A percentile compares a stretch with the other conserved stretches of the same genome.
Conservation (phyloP, 768 basidiomycete species). For the Lactarius hatsudake region DNA sequence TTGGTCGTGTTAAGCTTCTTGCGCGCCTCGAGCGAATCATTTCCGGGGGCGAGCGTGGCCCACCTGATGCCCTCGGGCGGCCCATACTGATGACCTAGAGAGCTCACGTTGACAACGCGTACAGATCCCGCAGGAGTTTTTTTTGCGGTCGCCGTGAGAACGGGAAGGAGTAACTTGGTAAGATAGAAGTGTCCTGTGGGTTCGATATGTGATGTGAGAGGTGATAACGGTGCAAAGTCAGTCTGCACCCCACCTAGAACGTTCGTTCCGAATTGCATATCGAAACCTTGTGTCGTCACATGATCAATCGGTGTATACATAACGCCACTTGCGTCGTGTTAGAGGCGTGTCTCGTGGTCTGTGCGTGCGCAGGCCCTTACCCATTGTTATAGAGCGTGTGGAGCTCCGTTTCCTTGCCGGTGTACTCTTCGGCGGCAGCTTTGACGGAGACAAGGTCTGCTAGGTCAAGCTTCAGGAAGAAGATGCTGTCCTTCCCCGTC, state of each 20-base stretch:
- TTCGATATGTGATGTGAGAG: no score
- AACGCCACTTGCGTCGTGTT: conserved; percentile 11
- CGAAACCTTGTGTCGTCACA: conserved; percentile 26
- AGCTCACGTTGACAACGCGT: conserved; percentile 32
- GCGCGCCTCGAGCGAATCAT: conserved; percentile 6
- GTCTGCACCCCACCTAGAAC: conserved; percentile 20
- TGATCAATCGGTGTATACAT: conserved; percentile 13
- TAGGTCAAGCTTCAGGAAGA: conserved; percentile 20
- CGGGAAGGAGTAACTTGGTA: conserved; percentile 32
- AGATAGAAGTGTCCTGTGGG: conserved; percentile 28
- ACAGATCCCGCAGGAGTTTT: conserved; percentile 16
- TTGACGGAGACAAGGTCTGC: conserved; percentile 1
- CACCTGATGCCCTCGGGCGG: conserved; percentile 9
- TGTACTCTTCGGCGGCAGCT: conserved; percentile 10
- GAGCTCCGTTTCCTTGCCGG: conserved; percentile 15
- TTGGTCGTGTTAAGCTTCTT: background rate
- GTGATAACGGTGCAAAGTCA: background rate
- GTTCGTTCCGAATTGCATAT: conserved; percentile 28
- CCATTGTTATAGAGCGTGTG: conserved; percentile 15
- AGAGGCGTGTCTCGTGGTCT: background rate
- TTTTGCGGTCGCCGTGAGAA: conserved; percentile 26
- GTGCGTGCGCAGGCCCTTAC: background rate
- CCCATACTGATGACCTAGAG: background rate
- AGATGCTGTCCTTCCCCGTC: conserved; percentile 17
- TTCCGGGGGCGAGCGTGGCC: background rate